Conservation (phyloP, 2,329 filamentous ascomycete genomes). For the Niveomyces coronatus region DNA sequence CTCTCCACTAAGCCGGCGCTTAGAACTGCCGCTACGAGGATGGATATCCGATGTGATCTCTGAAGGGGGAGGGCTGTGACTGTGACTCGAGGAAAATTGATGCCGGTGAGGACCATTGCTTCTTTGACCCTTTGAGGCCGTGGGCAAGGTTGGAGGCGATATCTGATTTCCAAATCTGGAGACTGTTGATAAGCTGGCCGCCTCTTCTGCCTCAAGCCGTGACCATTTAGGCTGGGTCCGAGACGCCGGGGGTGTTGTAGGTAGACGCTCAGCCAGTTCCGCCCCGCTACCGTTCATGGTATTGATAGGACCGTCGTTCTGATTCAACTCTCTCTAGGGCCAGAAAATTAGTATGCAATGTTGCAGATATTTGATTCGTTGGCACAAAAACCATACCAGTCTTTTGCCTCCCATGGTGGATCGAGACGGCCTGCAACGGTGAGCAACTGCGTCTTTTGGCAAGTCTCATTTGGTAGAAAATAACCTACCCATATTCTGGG, state of each 20-base stretch:
- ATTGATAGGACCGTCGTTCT: conserved; percentile 11
- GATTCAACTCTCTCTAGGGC: neutral
- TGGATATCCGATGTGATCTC: too few relatives aligned
- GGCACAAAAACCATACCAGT: neutral
- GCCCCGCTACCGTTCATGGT: conserved; percentile 12
- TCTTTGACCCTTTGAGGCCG: too few relatives aligned
- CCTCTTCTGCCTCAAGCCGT: too few relatives aligned
- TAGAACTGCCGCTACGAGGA: neutral
- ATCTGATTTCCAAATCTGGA: neutral
- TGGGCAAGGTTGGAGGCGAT: neutral
- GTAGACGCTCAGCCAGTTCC: conserved; percentile 1
- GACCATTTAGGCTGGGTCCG: too few relatives aligned
- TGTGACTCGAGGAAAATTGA: too few relatives aligned
- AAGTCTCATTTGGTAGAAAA: conserved; percentile 6
- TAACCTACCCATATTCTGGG: conserved; percentile 32
- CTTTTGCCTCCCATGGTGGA: conserved; percentile 3
- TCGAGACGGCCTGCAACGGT: conserved; percentile 12
- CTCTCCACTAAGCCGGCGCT: neutral
- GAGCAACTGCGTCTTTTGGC: conserved; percentile 12
- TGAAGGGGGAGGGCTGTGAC: too few relatives aligned
- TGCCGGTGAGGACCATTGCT: too few relatives aligned
- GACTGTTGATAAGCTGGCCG: neutral
- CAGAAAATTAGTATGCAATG: neutral
- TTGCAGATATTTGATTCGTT: too few relatives aligned
- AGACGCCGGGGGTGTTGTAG: too few relatives aligned